phyloP scores from a whole-genome alignment of 2,329 filamentous ascomycete genomes.

The Diplocarpon rosae region DNA sequence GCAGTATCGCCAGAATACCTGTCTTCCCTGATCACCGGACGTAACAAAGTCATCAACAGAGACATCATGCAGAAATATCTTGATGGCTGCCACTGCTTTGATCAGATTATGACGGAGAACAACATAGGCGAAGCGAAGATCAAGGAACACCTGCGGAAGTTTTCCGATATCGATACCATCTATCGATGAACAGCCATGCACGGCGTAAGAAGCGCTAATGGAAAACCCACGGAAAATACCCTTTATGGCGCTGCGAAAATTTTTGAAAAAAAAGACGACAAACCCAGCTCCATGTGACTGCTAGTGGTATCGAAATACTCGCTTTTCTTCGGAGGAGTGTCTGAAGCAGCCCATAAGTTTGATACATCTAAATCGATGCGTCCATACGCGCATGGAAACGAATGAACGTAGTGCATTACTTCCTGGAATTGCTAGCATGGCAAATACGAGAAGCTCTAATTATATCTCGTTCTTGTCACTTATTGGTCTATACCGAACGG shows the following conservation, averaged over 20 bases:
- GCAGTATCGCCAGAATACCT: conserved; percentile 59
- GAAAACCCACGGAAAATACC: background rate
- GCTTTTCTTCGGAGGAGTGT: too few relatives aligned
- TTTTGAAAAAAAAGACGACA: too few relatives aligned
- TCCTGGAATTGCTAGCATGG: too few relatives aligned
- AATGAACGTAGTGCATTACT: too few relatives aligned
- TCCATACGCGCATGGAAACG: too few relatives aligned
- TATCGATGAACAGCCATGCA: conserved; percentile 23
- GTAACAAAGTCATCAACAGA: conserved; percentile 25
- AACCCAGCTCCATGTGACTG: too few relatives aligned
- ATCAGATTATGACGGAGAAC: conserved; percentile 72
- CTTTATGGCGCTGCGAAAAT: background rate
- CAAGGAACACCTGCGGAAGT: conserved; percentile 52
- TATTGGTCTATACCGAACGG: too few relatives aligned
- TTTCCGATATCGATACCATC: conserved; percentile 34
- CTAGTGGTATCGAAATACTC: too few relatives aligned
- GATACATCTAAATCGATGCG: too few relatives aligned
- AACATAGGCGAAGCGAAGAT: conserved; percentile 61
- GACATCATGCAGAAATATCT: conserved; percentile 52
- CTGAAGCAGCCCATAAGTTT: too few relatives aligned
- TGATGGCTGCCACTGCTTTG: conserved; percentile 66
- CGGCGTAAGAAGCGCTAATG: background rate
- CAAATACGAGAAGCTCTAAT: too few relatives aligned
- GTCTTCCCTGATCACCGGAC: conserved; percentile 27
- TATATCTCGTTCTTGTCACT: too few relatives aligned